phyloP scores from a whole-genome alignment of 495 filamentous ascomycete genomes.

The Hyaloscypha hepaticicola region DNA sequence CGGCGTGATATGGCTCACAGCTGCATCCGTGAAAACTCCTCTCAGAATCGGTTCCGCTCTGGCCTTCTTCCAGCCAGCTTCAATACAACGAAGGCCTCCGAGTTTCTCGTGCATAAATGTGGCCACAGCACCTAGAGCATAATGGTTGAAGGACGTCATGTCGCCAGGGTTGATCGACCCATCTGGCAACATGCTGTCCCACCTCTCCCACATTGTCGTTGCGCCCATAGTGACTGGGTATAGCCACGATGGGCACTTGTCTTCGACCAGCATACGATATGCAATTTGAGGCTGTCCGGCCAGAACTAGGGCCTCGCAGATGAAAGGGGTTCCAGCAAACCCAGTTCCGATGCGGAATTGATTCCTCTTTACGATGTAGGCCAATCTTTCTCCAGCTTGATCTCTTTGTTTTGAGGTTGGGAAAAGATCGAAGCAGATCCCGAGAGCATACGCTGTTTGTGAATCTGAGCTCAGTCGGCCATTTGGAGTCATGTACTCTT shows the following conservation, averaged over 20 bases:
- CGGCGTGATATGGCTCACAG: not conserved
- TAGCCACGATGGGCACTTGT: slow-evolving; percentile 47
- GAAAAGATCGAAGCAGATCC: slow-evolving; percentile 46
- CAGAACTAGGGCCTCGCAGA: slow-evolving; percentile 43
- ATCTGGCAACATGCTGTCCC: slow-evolving; percentile 52
- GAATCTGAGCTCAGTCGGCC: slow-evolving; percentile 45
- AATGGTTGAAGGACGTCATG: slow-evolving; percentile 57
- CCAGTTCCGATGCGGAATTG: slow-evolving; percentile 51
- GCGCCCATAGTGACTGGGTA: slow-evolving; percentile 50
- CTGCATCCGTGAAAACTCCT: slow-evolving; percentile 4
- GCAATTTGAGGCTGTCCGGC: slow-evolving; percentile 36
- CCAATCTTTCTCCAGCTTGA: slow-evolving; percentile 38
- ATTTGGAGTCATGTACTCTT: slow-evolving; percentile 40
- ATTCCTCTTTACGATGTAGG: slow-evolving; percentile 39
- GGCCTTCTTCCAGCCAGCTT: slow-evolving; percentile 11
- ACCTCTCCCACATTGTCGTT: slow-evolving; percentile 54
- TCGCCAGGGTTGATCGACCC: slow-evolving; percentile 48
- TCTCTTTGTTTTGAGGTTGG: slow-evolving; percentile 36
- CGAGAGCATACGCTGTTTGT: slow-evolving; percentile 47
- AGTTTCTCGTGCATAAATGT: slow-evolving; percentile 9
- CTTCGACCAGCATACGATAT: slow-evolving; percentile 21
- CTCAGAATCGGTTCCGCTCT: slow-evolving; percentile 1
- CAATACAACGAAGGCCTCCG: slow-evolving; percentile 2
- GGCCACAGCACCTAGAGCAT: slow-evolving; percentile 43
- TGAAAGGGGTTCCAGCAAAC: slow-evolving; percentile 51